Evolutionary conservation across 176 grass and related monocot species (phyloP), one percentile per base, ranked within the genome.

Genomic region (Luzula sylvatica): DNA sequence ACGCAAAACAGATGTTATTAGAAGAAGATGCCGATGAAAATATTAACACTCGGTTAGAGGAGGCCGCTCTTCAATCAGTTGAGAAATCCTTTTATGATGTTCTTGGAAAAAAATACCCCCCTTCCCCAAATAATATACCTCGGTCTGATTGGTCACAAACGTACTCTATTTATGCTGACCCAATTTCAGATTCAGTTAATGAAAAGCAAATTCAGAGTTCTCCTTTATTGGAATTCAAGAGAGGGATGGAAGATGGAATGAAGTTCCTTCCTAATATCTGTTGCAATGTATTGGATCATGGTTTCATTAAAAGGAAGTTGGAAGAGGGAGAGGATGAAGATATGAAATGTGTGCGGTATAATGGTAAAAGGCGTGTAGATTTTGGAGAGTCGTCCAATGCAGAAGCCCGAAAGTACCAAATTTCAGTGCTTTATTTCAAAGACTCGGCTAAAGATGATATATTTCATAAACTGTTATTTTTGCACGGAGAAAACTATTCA

Each of bases 21-120:
- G 71, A 65, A 45, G 71, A 74, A 54, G 58, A 49, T 25, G 55
- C 53, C 25, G 58, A 66, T 38, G 60, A 25, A 23, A 65, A 49
- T 22, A 43, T 66, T 19, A 63, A 55, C 24, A 55, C 24, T 30
- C 48, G 38, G 23, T 46, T 42, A 39, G 35, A 64, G 8, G 30
- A 42, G 15, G 23, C 19, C 5, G 69, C 46, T 28, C 22, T 72
- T 42, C 57, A 28, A 15, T 20, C 56, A 24, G 46, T 61, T 8
- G 69, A 64, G 32, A 54, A 63, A 11, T 61, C 69, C 7, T 72
- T 72, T 18, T 72, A 64, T 44, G 56, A 72, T 7, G 52, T 64
- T 42, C 57, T 72, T 35, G 69, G 42, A 30, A 48, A 63, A 46
- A 63, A 61, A 19, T 46, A 72, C 18, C 35, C 46, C 7, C 9